Evolutionary conservation across 2,329 filamentous ascomycete genomes (phyloP).

Genomic region (Phaeosphaeriaceae sp.): DNA sequence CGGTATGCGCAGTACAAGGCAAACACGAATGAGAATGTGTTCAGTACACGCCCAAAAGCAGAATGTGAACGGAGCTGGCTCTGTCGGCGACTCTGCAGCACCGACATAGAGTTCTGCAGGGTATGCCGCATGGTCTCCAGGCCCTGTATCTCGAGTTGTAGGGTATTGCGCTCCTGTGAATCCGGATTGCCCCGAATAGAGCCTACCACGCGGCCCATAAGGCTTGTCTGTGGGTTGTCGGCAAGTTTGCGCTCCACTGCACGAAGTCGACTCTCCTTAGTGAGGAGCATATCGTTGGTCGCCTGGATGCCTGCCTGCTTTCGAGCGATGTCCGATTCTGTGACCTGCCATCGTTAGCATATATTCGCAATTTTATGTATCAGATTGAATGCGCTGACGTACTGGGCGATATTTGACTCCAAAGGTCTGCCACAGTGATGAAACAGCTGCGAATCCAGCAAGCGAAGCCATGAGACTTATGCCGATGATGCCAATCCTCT

Average conservation of each 20-base stretch:
- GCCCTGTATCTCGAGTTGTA: conserved; percentile 79
- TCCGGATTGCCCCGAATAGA: conserved; percentile 70
- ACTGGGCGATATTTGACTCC: conserved; percentile 67
- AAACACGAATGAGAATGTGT: conserved; percentile 72
- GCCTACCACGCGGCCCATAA: conserved; percentile 77
- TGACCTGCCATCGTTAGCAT: conserved; percentile 53
- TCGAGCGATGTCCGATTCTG: conserved; percentile 75
- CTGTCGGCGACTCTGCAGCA: conserved; percentile 68
- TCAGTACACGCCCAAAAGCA: conserved; percentile 67
- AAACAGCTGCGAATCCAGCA: conserved; percentile 90
- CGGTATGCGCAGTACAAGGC: conserved; percentile 86
- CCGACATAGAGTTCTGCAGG: conserved; percentile 69
- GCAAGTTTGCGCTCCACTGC: conserved; percentile 71
- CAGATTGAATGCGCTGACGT: too few relatives aligned
- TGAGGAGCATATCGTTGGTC: conserved; percentile 77
- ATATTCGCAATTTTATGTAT: too few relatives aligned
- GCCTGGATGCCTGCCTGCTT: conserved; percentile 82
- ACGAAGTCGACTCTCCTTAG: conserved; percentile 76
- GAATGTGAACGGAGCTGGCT: conserved; percentile 73
- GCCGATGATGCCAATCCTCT: conserved; percentile 81
- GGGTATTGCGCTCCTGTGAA: conserved; percentile 58
- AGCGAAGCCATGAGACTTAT: conserved; percentile 86
- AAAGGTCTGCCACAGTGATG: conserved; percentile 85
- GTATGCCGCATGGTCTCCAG: conserved; percentile 80
- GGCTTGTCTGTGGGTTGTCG: conserved; percentile 59